These are phyloP conservation scores for Scenedesmus sp. DNA, from an alignment of 163 green algal species.

Conservation along the genomic window DNA sequence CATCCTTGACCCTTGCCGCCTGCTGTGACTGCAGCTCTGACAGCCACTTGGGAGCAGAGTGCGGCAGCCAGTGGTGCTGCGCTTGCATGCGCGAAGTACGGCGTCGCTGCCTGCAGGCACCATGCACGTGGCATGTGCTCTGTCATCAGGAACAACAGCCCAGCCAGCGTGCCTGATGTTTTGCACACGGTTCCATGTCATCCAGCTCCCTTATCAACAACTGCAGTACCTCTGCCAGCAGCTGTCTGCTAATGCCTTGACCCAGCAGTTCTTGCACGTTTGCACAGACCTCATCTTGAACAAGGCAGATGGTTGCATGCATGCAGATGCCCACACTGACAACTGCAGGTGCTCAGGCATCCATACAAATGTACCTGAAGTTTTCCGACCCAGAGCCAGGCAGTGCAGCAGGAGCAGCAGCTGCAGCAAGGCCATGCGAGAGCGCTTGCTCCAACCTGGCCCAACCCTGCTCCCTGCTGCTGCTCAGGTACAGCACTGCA, in stretches of 20 bases:
- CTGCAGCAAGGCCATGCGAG: background rate
- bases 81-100: background rate
- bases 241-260: background rate
- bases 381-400: background rate
- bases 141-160: background rate
- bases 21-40: slow-evolving; percentile 18
- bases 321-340: background rate
- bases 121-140: background rate
- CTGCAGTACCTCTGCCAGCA: background rate
- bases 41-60: slow-evolving; percentile 13
- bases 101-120: background rate
- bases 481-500: background rate
- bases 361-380: background rate
- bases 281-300: no score
- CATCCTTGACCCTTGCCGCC: background rate
- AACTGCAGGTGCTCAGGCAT: no score
- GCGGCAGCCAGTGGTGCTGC: slow-evolving; percentile 14
- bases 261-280: no score
- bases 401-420: background rate
- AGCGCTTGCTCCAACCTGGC: background rate
- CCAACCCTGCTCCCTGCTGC: slow-evolving; percentile 14
- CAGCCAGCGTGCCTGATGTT: background rate
- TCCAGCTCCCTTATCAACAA: background rate
- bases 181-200: background rate
- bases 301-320: no score